Evolutionary conservation across 768 basidiomycete genomes (phyloP).

Genomic region (Boletellus emodensis): DNA sequence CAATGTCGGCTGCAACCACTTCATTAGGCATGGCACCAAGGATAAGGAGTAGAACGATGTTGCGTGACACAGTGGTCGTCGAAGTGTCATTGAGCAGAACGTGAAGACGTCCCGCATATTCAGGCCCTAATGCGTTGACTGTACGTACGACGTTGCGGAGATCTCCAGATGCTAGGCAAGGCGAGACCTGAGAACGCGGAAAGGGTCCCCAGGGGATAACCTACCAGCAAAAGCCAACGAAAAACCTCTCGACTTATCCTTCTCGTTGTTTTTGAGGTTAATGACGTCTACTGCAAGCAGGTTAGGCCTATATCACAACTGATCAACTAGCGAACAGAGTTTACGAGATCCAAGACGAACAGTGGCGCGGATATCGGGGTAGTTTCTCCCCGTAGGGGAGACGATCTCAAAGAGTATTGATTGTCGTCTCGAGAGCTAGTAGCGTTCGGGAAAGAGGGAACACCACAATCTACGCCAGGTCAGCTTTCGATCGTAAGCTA

Average conservation of each 20-base stretch:
- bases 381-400: neutral
- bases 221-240: constrained; percentile 22
- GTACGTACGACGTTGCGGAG: constrained; percentile 41
- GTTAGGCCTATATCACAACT: constrained; percentile 10
- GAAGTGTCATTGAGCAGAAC: constrained; percentile 43
- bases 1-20: constrained; percentile 37
- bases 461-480: constrained; percentile 13
- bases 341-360: constrained; percentile 20
- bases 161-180: constrained; percentile 40
- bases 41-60: constrained; percentile 38
- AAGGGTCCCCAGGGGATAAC: neutral
- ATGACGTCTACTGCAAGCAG: constrained; percentile 29
- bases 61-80: constrained; percentile 31
- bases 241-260: constrained; percentile 15
- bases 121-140: constrained; percentile 37
- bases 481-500: neutral
- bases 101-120: constrained; percentile 37
- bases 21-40: constrained; percentile 32
- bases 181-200: neutral
- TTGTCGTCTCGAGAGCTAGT: constrained; percentile 2
- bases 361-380: constrained; percentile 10
- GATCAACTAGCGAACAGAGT: neutral
- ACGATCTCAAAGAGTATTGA: neutral
- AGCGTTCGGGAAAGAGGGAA: neutral
- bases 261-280: constrained; percentile 24